Percentiles rank a stretch among this genome's conserved stretches.
phyloP scores from a whole-genome alignment of 1,139 yeast species.

The Suhomyces yuchorum region DNA sequence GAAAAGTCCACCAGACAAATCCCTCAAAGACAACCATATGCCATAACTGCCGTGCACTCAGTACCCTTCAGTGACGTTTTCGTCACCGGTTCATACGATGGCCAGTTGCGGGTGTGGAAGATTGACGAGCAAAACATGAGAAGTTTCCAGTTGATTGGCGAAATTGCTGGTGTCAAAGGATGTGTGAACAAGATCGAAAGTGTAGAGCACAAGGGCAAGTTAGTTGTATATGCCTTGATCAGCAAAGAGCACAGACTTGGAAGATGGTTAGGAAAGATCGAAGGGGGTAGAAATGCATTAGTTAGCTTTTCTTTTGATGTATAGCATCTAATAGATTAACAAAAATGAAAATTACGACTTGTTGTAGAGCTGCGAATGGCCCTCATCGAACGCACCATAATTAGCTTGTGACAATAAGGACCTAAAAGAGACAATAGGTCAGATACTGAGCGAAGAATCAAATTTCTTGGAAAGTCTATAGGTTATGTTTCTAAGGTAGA shows the following conservation, averaged over 20 bases:
- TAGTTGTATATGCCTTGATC: conserved; percentile 65
- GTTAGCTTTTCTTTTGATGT: conserved; percentile 39
- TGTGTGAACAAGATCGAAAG: conserved; percentile 68
- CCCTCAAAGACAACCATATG: conserved; percentile 74
- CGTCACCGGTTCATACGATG: conserved; percentile 87
- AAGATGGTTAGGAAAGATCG: conserved; percentile 62
- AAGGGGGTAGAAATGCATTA: conserved; percentile 47
- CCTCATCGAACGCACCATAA: too few relatives aligned
- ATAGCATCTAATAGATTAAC: conserved; percentile 3
- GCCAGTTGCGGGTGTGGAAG: conserved; percentile 75
- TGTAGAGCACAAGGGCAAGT: conserved; percentile 53
- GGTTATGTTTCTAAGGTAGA: too few relatives aligned
- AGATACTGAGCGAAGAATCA: too few relatives aligned
- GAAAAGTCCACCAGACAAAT: conserved; percentile 50
- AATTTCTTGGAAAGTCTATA: too few relatives aligned
- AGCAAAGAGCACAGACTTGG: conserved; percentile 88
- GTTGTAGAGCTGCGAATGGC: too few relatives aligned
- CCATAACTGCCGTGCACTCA: conserved; percentile 81
- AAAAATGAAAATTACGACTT: background rate
- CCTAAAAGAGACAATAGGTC: too few relatives aligned
- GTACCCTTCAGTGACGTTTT: conserved; percentile 90
- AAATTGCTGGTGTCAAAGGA: conserved; percentile 64
- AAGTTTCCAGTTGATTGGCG: conserved; percentile 56
- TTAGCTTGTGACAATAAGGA: too few relatives aligned
- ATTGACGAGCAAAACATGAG: conserved; percentile 61